Evolutionary conservation across 83 land plant genomes (phyloP).

Genomic region (Larix sibirica): DNA sequence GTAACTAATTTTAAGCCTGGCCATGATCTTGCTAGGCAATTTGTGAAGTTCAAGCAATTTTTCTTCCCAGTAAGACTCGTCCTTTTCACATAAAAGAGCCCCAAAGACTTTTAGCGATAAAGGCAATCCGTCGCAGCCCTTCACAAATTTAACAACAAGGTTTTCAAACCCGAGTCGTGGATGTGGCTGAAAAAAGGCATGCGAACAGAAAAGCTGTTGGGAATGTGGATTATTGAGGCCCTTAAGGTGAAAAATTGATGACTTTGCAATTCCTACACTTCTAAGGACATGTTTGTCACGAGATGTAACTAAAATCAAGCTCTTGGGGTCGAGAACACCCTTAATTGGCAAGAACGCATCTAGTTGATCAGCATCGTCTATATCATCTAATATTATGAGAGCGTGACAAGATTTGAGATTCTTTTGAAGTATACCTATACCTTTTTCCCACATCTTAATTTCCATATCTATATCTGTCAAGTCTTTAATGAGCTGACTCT

Average conservation of each 20-base stretch:
- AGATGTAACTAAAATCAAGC: neutral
- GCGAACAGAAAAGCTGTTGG: neutral
- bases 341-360: neutral
- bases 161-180: neutral
- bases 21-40: too few species aligned
- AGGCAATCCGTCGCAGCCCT: neutral
- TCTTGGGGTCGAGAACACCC: neutral
- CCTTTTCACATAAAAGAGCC: neutral
- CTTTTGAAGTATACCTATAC: neutral
- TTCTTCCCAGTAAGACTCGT: neutral
- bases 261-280: neutral
- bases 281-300: neutral
- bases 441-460: neutral
- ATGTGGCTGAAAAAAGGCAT: neutral
- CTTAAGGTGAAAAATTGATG: neutral
- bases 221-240: neutral
- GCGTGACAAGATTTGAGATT: neutral
- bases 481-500: neutral
- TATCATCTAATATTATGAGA: neutral
- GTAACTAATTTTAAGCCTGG: too few species aligned
- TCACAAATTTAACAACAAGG: neutral
- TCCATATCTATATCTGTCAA: neutral
- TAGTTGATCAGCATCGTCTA: neutral
- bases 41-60: too few species aligned
- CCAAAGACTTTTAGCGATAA: neutral